Evolutionary conservation across 768 basidiomycete genomes (phyloP), one percentile per base, ranked within the genome.

Genomic region (Candolleomyces eurysporus): DNA sequence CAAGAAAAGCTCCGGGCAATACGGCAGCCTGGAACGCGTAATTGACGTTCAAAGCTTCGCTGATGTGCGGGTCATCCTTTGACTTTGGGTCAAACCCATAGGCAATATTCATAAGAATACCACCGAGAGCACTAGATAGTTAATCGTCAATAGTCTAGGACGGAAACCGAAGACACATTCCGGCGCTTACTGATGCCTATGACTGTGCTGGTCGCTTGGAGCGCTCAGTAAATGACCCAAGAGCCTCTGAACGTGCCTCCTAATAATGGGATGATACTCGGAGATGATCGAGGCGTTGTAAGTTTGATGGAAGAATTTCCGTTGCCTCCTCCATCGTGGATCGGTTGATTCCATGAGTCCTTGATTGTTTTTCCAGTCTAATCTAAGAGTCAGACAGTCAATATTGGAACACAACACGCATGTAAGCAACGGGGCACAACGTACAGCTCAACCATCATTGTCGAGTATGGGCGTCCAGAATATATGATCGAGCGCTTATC

Each of bases 401-500:
- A 46, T 6, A 46, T 46, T 7, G 45, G 19, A 17, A 46, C 10
- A 46, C 19, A 26, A 26, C 45, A 45, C 13, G 36, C 10, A 61
- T 31, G 22, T 7, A 40, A 9, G 48, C n/a, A 26, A 26, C n/a
- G 19, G 59, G 46, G 58, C 36, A 58, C 52, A 52, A 69, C 76
- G 49, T 61, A 82, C 81, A 81, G 64, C 40, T 81, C 77, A 30
- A 73, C 73, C 6, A 77, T 70, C 80, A 83, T 81, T 11, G 78
- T 75, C 61, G 67, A 64, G 16, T 67, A 49, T 9, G 79, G 78
- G 22, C 82, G 69, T 14, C 76, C 79, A n/a, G 82, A 82, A 64
- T 82, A 84, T 3, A 71, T 78, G 54, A 61, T 68, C 46, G 79
- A 74, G 48, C 80, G 73, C 57, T 74, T 81, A 64, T 84, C 80